A percentile compares a stretch with the other conserved stretches of the same genome.
phyloP scores from a whole-genome alignment of 2,329 filamentous ascomycete genomes.

The Metarhizium anisopliae region DNA sequence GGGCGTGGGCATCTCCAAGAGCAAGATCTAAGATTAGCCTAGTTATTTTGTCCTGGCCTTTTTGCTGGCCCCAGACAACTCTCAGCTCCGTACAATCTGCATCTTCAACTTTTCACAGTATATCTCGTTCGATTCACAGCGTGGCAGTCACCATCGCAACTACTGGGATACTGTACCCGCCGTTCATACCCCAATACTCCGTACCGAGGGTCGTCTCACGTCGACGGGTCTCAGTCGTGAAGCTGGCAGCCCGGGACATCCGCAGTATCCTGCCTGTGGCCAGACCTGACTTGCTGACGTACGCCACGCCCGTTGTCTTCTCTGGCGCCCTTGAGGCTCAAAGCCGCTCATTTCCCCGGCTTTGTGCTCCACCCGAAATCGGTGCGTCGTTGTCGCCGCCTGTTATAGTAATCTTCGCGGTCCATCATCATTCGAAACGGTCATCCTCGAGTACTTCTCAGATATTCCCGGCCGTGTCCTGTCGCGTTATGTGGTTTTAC shows the following conservation, averaged over 20 bases:
- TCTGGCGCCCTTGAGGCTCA: background rate
- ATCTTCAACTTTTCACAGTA: too few species aligned
- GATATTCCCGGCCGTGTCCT: background rate
- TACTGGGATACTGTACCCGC: constrained; percentile 1
- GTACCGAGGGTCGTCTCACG: background rate
- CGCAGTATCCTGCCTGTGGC: too few species aligned
- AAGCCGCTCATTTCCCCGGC: background rate
- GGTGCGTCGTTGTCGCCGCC: background rate
- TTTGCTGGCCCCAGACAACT: background rate
- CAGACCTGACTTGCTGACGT: background rate
- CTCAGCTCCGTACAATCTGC: background rate
- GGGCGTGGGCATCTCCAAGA: background rate
- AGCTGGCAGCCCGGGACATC: background rate
- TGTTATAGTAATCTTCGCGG: too few species aligned
- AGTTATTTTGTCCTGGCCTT: background rate
- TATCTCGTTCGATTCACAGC: too few species aligned
- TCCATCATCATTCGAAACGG: background rate
- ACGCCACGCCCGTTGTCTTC: background rate
- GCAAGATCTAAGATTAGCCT: background rate
- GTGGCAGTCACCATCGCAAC: too few species aligned
- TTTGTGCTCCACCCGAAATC: background rate
- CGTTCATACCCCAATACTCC: background rate
- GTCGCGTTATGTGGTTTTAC: background rate
- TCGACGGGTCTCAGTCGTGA: background rate
- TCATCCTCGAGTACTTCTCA: background rate